Percentiles rank a stretch among this genome's conserved stretches.
Conservation (phyloP, 1,284 basidiomycete species). For the Tilletia horrida region DNA sequence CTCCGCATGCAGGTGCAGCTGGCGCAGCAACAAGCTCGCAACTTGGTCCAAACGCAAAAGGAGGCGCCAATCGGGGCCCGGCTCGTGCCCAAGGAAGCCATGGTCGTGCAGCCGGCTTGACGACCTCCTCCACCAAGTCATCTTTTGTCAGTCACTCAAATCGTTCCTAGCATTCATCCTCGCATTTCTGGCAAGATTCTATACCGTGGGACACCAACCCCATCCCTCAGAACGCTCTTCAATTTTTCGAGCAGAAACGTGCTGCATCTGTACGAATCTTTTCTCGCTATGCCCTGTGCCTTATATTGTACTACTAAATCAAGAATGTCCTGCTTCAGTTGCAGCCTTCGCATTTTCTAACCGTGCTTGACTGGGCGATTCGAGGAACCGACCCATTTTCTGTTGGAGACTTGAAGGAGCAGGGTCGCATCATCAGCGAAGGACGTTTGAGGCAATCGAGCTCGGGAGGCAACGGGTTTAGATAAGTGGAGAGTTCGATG, state of each 20-base stretch:
- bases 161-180: not conserved
- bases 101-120: slow-evolving; percentile 6
- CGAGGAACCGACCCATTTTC: no score
- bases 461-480: slow-evolving; percentile 14
- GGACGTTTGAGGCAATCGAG: not conserved
- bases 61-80: not conserved
- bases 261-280: slow-evolving; percentile 4
- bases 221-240: not conserved
- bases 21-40: not conserved
- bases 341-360: no score
- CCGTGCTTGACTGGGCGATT: no score
- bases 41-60: not conserved
- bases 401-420: no score
- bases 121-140: not conserved
- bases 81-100: slow-evolving; percentile 3
- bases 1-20: not conserved
- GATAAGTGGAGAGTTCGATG: slow-evolving; percentile 12
- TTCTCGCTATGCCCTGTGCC: no score
- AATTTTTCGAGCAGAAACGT: not conserved
- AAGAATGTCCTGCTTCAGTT: no score
- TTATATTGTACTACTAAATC: no score
- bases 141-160: slow-evolving; percentile 1
- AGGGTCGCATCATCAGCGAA: not conserved
- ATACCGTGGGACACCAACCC: not conserved
- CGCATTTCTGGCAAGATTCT: not conserved